Base-by-base conservation (phyloP, 2,329 filamentous ascomycete genomes). In the Cordyceps tenuipes region DNA sequence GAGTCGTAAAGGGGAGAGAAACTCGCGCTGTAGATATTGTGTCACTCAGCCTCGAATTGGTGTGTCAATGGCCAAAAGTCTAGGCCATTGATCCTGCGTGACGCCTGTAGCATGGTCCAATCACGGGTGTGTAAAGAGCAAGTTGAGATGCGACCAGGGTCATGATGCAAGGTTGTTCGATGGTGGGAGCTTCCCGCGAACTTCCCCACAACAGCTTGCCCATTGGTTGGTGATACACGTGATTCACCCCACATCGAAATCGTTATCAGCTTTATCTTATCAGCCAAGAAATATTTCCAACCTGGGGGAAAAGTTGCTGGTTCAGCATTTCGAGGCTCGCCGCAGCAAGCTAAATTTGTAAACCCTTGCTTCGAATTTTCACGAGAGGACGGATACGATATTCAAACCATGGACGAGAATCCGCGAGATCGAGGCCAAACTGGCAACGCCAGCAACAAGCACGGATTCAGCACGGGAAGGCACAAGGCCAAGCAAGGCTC, bases 401-500 rank as follows among this genome's bases (percentile, higher is more conserved):
- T 43, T 5, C 41, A 29, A 36, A n/a, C n/a, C 29, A 59, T 59
- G 57, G 57, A 53, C 15, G 57, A 52, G 19, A 52, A 46, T 3
- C 29, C 26, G 23, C 59, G 39, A 5, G 34, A 50, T 43, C 46
- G 55, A 17, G 13, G 60, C 39, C 41, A 36, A 23, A 36, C 49
- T 19, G 26, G 47, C 46, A 73, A 72, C 66, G 75, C 71, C 57
- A 69, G 65, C 62, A 76, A 76, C 62, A 69, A 69, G 48, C 34
- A 36, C 34, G 34, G 34, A 36, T 68, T 62, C 59, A 63, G 64
- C 46, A 68, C 69, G 61, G 62, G 65, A 58, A 79, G 75, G 65
- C 70, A 73, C 66, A 75, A 75, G 62, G 71, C 74, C 12, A 79
- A 75, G 63, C 74, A 78, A 36, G 76, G 77, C 53, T 78, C 73